Base-by-base conservation (phyloP, 768 basidiomycete species). In the Tephrocybe sp. region DNA sequence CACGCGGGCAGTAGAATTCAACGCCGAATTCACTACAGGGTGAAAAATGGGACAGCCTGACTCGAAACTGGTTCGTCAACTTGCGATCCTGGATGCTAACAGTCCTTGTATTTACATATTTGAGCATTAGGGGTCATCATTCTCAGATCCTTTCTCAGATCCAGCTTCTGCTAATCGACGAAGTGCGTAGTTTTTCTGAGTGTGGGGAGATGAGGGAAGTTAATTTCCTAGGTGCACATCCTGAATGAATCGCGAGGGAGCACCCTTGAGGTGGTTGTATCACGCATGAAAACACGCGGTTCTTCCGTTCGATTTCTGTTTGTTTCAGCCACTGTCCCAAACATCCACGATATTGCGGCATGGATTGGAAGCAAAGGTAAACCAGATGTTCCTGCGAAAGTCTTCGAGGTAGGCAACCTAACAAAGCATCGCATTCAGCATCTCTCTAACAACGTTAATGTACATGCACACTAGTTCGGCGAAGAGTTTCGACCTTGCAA, bases 11-110 rank as follows among this genome's bases (percentile, higher is more conserved):
- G 28, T 11, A 5, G 11, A 30, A 5, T 30, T 30, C 6, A 11
- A 5, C 11, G 5, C 11, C 6, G 37, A 11, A 39, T 17, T 37
- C 17, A 17, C 25, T 54, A 26, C 58, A 93, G 88, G 91, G 90
- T 2, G 96, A 99, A 69, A 99, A 99, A 69, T 95, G 93, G 88
- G 96, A 98, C 59, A 89, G 90, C 43, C 69, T 99, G 50, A 98
- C 95, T 5, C 77, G 96, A 38, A 88, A 84, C 60, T 95, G 89
- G 92, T 90, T 54, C 40, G 41, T 38, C 30, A 11, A 25, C n/a
- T n/a, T n/a, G n/a, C n/a, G n/a, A n/a, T n/a, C n/a, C 10, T 47
- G 18, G 3, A 15, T 15, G 20, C 15, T 30, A 15, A 15, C 11
- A 34, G 25, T 39, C 11, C 28, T 36, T 10, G 14, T 36, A 45